Conservation (phyloP, 257 asterid genomes). For the Marsdenia floribunda region DNA sequence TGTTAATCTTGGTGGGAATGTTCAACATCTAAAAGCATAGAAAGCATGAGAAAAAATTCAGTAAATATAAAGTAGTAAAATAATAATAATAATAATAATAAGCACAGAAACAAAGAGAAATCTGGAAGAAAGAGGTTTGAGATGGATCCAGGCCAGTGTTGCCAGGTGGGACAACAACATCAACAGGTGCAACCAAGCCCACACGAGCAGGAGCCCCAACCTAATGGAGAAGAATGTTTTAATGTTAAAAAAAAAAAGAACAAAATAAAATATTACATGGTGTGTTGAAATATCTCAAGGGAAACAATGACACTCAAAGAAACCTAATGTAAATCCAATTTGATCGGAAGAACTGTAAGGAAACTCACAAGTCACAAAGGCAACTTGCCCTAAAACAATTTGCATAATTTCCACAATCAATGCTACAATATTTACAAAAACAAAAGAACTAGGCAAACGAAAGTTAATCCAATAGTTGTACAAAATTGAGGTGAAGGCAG, state of each 20-base stretch:
- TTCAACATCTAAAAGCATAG: constrained; percentile 54
- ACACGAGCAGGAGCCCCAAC: constrained; percentile 99
- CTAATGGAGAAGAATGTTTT: constrained; percentile 17
- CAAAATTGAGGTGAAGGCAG: no score
- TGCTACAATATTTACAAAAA: no score
- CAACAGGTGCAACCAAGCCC: constrained; percentile 86
- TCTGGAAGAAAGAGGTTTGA: constrained; percentile 98
- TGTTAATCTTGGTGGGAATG: constrained; percentile 96
- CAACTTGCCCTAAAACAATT: not conserved
- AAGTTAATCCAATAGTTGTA: no score
- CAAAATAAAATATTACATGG: not conserved
- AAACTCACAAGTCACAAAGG: not conserved
- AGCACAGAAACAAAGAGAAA: not conserved
- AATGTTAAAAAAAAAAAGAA: not conserved
- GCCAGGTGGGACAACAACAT: constrained; percentile 93
- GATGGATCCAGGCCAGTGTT: constrained; percentile 97
- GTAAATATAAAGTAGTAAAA: no score
- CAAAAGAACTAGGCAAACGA: not conserved
- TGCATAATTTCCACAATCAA: no score
- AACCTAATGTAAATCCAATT: not conserved
- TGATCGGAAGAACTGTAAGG: not conserved
- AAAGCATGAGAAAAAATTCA: not conserved
- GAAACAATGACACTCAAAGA: not conserved
- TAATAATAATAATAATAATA: not conserved
- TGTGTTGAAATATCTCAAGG: not conserved